A percentile compares a stretch with the other conserved stretches of the same genome.
These are phyloP conservation scores for Ganoderma resinaceum DNA, from an alignment of 1,284 basidiomycete species.

Conservation along the genomic window DNA sequence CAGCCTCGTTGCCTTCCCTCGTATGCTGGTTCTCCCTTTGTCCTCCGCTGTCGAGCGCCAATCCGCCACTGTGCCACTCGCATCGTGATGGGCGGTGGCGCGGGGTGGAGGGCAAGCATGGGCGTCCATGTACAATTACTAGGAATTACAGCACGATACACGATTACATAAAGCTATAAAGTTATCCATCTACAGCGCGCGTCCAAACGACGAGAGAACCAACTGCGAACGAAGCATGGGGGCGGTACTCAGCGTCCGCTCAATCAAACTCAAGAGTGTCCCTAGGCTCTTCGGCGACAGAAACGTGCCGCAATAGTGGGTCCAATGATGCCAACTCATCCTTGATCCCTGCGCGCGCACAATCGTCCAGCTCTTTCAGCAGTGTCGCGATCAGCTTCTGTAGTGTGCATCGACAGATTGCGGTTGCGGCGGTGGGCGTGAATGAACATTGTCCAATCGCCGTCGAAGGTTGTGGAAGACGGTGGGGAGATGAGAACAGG, in stretches of 20 bases:
- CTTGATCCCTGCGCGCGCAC: conserved; percentile 80
- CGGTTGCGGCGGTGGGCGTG: neutral
- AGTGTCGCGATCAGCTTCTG: conserved; percentile 82
- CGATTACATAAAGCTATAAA: conserved; percentile 37
- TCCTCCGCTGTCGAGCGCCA: conserved; percentile 4
- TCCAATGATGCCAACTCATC: conserved; percentile 83
- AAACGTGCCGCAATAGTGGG: conserved; percentile 71
- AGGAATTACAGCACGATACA: conserved; percentile 32
- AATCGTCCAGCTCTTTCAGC: conserved; percentile 82
- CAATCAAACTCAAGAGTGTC: conserved; percentile 35
- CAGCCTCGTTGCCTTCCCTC: conserved; percentile 13
- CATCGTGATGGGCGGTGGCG: neutral
- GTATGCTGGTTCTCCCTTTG: conserved; percentile 21
- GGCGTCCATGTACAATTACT: conserved; percentile 20
- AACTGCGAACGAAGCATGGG: conserved; percentile 5
- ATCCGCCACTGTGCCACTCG: neutral
- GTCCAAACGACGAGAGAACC: conserved; percentile 9
- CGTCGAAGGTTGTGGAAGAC: too few relatives aligned
- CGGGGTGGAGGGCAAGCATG: neutral
- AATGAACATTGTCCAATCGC: too few relatives aligned
- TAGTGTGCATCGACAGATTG: conserved; percentile 9
- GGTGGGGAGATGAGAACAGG: neutral
- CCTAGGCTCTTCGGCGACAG: conserved; percentile 35
- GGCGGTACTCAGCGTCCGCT: conserved; percentile 5
- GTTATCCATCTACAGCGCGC: conserved; percentile 27